phyloP scores from a whole-genome alignment of 495 filamentous ascomycete genomes.

The Letharia lupina region DNA sequence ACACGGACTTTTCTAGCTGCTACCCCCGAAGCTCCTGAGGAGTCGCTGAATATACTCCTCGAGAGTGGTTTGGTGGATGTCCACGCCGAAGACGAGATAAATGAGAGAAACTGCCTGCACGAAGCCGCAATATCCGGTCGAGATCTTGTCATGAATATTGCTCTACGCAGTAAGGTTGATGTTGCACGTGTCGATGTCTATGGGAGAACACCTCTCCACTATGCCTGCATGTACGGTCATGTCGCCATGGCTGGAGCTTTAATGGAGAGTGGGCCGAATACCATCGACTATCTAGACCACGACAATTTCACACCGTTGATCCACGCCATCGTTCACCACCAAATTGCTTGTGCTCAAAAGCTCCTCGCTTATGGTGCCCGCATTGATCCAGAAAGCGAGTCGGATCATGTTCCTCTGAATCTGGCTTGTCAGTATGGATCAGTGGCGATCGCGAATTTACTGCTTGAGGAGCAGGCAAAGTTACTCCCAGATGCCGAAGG shows the following conservation, averaged over 20 bases:
- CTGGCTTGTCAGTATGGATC: slow-evolving; percentile 90
- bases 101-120: slow-evolving; percentile 90
- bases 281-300: slow-evolving; percentile 80
- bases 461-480: slow-evolving; percentile 66
- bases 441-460: slow-evolving; percentile 67
- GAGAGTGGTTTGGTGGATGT: slow-evolving; percentile 77
- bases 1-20: slow-evolving; percentile 84
- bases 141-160: slow-evolving; percentile 62
- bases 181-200: slow-evolving; percentile 82
- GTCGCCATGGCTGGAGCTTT: slow-evolving; percentile 74
- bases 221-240: slow-evolving; percentile 89
- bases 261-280: slow-evolving; percentile 49
- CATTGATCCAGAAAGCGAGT: slow-evolving; percentile 70
- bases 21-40: slow-evolving; percentile 74
- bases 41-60: slow-evolving; percentile 65
- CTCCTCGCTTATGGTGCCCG: slow-evolving; percentile 65
- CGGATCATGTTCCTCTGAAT: slow-evolving; percentile 90
- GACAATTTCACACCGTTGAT: slow-evolving; percentile 97
- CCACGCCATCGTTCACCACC: slow-evolving; percentile 81
- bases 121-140: slow-evolving; percentile 89
- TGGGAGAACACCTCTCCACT: slow-evolving; percentile 87
- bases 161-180: slow-evolving; percentile 61
- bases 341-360: slow-evolving; percentile 66
- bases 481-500: slow-evolving; percentile 91
- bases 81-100: slow-evolving; percentile 89